Evolutionary conservation across 1,284 basidiomycete genomes (phyloP).

Genomic region (Polyporus tsugae): DNA sequence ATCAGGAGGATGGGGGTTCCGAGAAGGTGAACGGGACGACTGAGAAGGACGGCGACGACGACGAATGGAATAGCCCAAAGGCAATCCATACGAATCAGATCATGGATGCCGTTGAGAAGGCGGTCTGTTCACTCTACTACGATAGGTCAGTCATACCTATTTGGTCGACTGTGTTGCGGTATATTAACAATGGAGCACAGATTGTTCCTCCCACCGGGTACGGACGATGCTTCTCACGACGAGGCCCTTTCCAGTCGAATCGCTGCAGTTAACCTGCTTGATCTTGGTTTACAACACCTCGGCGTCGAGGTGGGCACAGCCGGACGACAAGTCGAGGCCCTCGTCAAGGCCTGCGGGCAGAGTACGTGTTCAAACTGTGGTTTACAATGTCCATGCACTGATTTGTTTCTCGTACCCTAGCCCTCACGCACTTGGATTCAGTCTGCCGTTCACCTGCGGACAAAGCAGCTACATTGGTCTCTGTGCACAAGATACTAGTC

Average conservation of each 20-base stretch:
- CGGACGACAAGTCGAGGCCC: conserved; percentile 64
- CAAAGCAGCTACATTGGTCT: conserved; percentile 83
- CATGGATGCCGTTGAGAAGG: conserved; percentile 77
- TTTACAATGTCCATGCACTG: not conserved
- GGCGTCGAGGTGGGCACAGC: conserved; percentile 75
- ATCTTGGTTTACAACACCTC: conserved; percentile 86
- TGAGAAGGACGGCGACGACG: conserved; percentile 32
- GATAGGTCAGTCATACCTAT: conserved; percentile 43
- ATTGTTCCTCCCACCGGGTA: conserved; percentile 69
- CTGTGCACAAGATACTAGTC: conserved; percentile 85
- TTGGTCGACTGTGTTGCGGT: not conserved
- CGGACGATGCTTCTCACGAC: conserved; percentile 87
- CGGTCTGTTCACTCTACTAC: conserved; percentile 74
- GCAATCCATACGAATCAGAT: conserved; percentile 60
- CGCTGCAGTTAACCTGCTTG: conserved; percentile 90
- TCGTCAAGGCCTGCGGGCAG: conserved; percentile 80
- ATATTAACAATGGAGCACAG: conserved; percentile 41
- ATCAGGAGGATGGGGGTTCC: conserved; percentile 30
- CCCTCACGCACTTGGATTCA: conserved; percentile 73
- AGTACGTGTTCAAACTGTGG: conserved; percentile 55
- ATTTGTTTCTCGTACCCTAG: conserved; percentile 46
- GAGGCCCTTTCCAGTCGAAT: conserved; percentile 88
- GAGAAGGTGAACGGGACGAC: conserved; percentile 44
- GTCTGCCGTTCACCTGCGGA: conserved; percentile 74
- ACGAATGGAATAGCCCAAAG: conserved; percentile 39